Percentiles rank a stretch among this genome's conserved stretches.
Evolutionary conservation across 1,284 basidiomycete genomes (phyloP).

Genomic region (Singerocomus rubriflavus): DNA sequence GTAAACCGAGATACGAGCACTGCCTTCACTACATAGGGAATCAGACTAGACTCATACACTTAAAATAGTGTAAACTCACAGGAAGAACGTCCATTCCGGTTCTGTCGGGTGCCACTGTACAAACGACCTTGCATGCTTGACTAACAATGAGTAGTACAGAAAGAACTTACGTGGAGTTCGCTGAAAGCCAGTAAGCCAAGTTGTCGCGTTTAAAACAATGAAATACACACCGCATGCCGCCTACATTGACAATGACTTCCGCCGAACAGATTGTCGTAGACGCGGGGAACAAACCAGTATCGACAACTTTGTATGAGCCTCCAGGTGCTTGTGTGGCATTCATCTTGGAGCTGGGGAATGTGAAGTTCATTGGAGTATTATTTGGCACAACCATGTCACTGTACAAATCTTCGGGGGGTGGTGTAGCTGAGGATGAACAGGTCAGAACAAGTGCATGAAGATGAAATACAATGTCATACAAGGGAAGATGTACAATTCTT

Average conservation of each 20-base stretch:
- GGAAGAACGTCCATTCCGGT: slow-evolving; percentile 42
- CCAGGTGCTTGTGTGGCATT: slow-evolving; percentile 42
- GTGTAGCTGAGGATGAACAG: slow-evolving; percentile 30
- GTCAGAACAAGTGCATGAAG: background rate
- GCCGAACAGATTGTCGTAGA: slow-evolving; percentile 54
- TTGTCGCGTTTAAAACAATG: background rate
- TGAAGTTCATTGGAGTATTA: slow-evolving; percentile 46
- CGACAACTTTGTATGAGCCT: slow-evolving; percentile 60
- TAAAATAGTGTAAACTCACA: slow-evolving; percentile 20
- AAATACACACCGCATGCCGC: slow-evolving; percentile 50
- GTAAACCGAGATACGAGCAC: slow-evolving; percentile 45
- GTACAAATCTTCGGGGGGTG: slow-evolving; percentile 40
- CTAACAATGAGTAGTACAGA: background rate
- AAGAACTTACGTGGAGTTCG: slow-evolving; percentile 51
- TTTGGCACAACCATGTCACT: slow-evolving; percentile 43
- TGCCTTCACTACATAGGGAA: slow-evolving; percentile 37
- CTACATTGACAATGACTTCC: slow-evolving; percentile 55
- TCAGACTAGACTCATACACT: slow-evolving; percentile 4
- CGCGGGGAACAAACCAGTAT: slow-evolving; percentile 53
- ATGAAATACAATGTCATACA: slow-evolving; percentile 21
- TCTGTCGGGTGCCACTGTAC: slow-evolving; percentile 50
- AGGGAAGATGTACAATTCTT: slow-evolving; percentile 57
- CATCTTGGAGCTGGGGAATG: slow-evolving; percentile 50
- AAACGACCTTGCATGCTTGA: background rate
- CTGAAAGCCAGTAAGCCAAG: slow-evolving; percentile 21